Percentiles rank a stretch among this genome's conserved stretches.
These are phyloP conservation scores for Lyophyllum atratum DNA, from an alignment of 768 basidiomycete genomes.

Conservation along the genomic window DNA sequence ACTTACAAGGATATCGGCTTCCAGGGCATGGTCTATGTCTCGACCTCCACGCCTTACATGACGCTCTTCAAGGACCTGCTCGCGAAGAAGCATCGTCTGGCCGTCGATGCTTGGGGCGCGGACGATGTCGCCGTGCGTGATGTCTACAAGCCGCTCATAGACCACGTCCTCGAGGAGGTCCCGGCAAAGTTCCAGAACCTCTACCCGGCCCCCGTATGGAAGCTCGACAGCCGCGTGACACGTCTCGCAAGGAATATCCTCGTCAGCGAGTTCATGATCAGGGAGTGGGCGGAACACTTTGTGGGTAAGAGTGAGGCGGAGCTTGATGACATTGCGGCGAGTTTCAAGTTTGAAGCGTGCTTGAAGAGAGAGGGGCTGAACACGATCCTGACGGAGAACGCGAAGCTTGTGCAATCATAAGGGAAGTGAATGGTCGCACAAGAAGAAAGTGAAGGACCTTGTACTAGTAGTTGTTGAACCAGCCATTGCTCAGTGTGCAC, in stretches of 20 bases:
- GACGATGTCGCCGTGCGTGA: constrained; percentile 57
- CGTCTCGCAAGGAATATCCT: constrained; percentile 68
- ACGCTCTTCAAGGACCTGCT: constrained; percentile 68
- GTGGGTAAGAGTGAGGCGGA: constrained; percentile 56
- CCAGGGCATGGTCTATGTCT: constrained; percentile 81
- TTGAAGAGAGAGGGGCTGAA: constrained; percentile 69
- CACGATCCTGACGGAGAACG: constrained; percentile 47
- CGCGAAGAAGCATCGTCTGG: constrained; percentile 76
- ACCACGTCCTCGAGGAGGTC: constrained; percentile 62
- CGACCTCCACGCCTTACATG: constrained; percentile 72
- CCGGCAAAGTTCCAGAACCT: constrained; percentile 51
- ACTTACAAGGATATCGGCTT: constrained; percentile 86
- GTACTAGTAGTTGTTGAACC: no score
- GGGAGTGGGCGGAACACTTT: constrained; percentile 76
- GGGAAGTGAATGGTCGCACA: background rate
- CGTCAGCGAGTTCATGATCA: constrained; percentile 68
- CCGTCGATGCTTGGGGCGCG: constrained; percentile 78
- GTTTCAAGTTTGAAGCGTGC: constrained; percentile 74
- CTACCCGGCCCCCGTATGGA: constrained; percentile 70
- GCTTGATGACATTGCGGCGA: constrained; percentile 73
- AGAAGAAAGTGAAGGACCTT: no score
- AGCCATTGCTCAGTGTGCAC: no score
- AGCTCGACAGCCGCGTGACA: constrained; percentile 51
- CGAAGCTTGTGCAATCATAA: constrained; percentile 26
- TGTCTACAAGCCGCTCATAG: constrained; percentile 65